Conservation (phyloP, 805 yeast genomes). For the Suhomyces prunicola region DNA sequence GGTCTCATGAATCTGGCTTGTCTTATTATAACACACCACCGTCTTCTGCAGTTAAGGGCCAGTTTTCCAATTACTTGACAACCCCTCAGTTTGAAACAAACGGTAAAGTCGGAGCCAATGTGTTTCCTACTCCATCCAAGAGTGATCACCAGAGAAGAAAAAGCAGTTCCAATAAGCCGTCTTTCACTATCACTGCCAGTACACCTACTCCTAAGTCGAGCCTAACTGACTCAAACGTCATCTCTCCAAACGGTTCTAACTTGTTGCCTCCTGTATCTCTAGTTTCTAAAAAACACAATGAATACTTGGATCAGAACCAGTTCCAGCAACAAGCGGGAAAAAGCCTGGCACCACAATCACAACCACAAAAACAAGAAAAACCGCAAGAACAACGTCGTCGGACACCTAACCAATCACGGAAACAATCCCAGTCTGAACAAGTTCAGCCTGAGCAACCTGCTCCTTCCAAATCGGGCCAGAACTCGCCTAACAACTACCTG, state of each 20-base stretch:
- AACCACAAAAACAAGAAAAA: neutral
- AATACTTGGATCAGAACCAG: neutral
- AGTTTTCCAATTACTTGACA: slow-evolving; percentile 8
- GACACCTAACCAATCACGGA: neutral
- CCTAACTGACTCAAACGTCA: neutral
- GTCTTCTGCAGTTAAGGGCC: slow-evolving; percentile 13
- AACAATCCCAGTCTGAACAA: neutral
- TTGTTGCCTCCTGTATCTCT: slow-evolving; percentile 14
- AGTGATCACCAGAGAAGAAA: slow-evolving; percentile 1
- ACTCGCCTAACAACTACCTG: slow-evolving; percentile 16
- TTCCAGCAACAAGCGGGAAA: slow-evolving; percentile 1
- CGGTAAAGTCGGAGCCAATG: neutral
- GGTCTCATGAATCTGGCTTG: neutral
- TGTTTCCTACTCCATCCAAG: slow-evolving; percentile 7
- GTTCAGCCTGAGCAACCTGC: neutral
- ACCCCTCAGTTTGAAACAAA: slow-evolving; percentile 8
- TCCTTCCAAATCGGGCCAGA: neutral
- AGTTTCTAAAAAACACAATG: slow-evolving; percentile 1
- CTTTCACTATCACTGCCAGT: neutral
- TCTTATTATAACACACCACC: slow-evolving; percentile 20
- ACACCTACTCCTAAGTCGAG: slow-evolving; percentile 2
- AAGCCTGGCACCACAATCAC: neutral
- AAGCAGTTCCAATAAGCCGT: neutral
- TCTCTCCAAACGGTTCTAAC: slow-evolving; percentile 3
- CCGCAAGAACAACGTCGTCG: neutral